These are phyloP conservation scores for Candida nanaspora DNA, from an alignment of 805 yeast species.

Conservation along the genomic window DNA sequence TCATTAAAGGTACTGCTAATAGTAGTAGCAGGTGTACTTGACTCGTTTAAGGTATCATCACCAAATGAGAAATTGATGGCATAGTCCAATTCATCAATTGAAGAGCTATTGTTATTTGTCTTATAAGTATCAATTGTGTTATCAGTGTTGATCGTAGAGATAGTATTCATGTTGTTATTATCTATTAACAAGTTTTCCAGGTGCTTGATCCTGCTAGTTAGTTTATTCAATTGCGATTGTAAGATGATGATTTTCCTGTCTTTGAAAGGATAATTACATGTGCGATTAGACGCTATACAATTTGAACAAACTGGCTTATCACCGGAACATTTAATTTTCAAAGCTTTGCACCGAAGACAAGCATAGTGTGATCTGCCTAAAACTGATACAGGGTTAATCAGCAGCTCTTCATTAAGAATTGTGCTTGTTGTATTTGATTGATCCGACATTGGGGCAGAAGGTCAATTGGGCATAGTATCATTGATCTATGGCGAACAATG, in stretches of 20 bases:
- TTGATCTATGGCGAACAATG: too few relatives aligned
- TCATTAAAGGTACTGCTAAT: background rate
- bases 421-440: too few relatives aligned
- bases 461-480: too few relatives aligned
- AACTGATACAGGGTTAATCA: conserved; percentile 15
- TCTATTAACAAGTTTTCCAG: conserved; percentile 14
- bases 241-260: conserved; percentile 23
- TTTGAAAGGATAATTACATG: conserved; percentile 20
- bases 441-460: too few relatives aligned
- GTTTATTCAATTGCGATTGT: conserved; percentile 19
- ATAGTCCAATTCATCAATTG: conserved; percentile 11
- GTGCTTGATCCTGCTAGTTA: conserved; percentile 16
- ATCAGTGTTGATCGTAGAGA: conserved; percentile 1
- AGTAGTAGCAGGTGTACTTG: too few relatives aligned
- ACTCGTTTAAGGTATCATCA: conserved; percentile 13
- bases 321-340: conserved; percentile 46
- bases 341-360: conserved; percentile 42
- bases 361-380: conserved; percentile 30
- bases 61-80: conserved; percentile 21
- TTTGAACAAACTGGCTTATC: conserved; percentile 22
- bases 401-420: background rate
- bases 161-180: background rate
- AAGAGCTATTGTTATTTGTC: background rate
- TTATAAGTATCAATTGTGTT: background rate
- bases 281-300: conserved; percentile 15